Base-by-base conservation (phyloP, 805 yeast genomes). In the Metschnikowia anglica region DNA sequence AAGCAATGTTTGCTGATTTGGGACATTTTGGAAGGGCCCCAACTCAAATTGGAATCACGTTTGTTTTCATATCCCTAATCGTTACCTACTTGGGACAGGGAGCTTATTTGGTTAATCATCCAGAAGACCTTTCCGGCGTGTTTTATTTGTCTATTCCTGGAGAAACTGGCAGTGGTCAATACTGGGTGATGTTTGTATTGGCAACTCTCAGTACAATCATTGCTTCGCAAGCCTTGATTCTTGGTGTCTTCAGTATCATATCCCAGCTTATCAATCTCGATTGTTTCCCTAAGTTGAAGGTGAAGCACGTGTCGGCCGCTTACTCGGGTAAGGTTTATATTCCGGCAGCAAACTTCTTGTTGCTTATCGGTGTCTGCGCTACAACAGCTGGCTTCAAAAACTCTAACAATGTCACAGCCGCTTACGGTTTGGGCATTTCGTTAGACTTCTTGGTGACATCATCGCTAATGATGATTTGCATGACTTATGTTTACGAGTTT, bases 1-100 rank as follows among this genome's bases (percentile, higher is more conserved):
- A 80, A 49, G 83, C 84, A 5, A 74, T 80, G 80, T 80, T 80
- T 61, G 81, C 83, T 2, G 84, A 80, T 58, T 65, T 79, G 38
- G 79, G 83, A 3, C 81, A 76, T 53, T 76, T 79, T 52, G 78
- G 81, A 2, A 64, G 66, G 19, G 48, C 63, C 4, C 74, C 83
- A 1, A 66, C 77, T 34, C 80, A 77, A 48, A 39, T 79, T 9
- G 68, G 82, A 7, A 57, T 77, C 33, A 43, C 69, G 2, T 64
- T 76, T 44, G 80, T 77, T n/a, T 79, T 75, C 49, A 78, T 82
- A 12, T 65, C 74, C 29, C 59, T 80, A 51, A 66, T 76, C 52
- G 52, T 77, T n/a, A 62, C 73, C 19, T 80, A 80, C 52, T 62
- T 79, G 47, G 85, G 85, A 1, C 84, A 80, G 52, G 78, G 72